Base-by-base conservation (phyloP, 768 basidiomycete species). In the Lactifluus echinatus region DNA sequence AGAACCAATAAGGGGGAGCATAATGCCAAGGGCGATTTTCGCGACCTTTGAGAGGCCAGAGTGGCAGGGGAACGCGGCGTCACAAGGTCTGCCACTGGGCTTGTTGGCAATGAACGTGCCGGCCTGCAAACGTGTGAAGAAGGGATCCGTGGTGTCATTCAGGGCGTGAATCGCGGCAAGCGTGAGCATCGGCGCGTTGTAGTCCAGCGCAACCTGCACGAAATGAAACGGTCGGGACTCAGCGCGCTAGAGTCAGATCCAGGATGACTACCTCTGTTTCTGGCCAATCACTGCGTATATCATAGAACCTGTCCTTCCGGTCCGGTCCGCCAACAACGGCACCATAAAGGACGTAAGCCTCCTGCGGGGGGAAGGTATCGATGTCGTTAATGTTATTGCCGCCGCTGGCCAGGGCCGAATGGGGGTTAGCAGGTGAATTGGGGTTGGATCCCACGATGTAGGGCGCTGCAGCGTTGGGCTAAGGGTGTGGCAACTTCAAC, bases 361-460 rank as follows among this genome's bases (percentile, higher is more conserved):
- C 86, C 56, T 82, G 71, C 10, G 72, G 73, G 2, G 93, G 93
- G 45, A 76, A 77, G 2, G 82, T 87, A 68, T 93, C 79, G 54
- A 94, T 85, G 29, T 79, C 69, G 37, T 66, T 71, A 62, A 88
- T 79, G 64, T 91, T 79, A 55, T 78, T 76, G 1, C 90, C 92
- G 29, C 93, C 93, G 56, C 86, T 87, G 2, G 94, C 88, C 73
- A 88, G 78, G 2, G 92, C 93, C 5, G 88, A 90, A 67, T 95
- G 93, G 1, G 93, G 93, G 68, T 95, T 96, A 46, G 77, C 71
- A 0, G 93, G 93, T 12, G 94, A 87, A 67, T 95, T 94, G 1
- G 93, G 90, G 70, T 95, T 91, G 47, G 77, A 74, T 37, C 94
- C 93, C 23, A 96, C 92, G 48, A 96, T 71, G 68, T 96, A 97